Evolutionary conservation across 805 yeast genomes (phyloP).

Genomic region (Candida pseudofarinosa): DNA sequence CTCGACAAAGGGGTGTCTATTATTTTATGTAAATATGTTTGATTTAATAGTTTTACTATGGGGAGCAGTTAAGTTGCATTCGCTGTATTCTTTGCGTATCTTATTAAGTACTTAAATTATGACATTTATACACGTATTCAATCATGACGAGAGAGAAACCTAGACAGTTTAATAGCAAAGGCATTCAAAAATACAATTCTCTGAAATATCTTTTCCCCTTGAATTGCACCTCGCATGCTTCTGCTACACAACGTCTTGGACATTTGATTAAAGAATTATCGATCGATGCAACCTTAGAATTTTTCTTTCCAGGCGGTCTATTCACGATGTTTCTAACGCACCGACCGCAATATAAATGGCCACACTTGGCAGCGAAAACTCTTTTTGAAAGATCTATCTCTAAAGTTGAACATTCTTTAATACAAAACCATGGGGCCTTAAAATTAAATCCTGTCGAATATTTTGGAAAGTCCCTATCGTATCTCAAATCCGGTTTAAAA

Average conservation of each 20-base stretch:
- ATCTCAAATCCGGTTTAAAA: conserved; percentile 33
- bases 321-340: conserved; percentile 68
- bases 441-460: conserved; percentile 25
- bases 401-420: conserved; percentile 42
- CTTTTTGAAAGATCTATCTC: conserved; percentile 63
- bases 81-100: too few relatives aligned
- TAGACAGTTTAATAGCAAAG: too few relatives aligned
- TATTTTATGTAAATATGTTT: not conserved
- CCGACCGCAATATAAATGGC: conserved; percentile 83
- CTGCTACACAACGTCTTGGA: conserved; percentile 56
- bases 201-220: conserved; percentile 46
- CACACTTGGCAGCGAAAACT: conserved; percentile 66
- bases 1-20: not conserved
- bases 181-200: conserved; percentile 44
- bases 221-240: conserved; percentile 42
- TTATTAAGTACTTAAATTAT: too few relatives aligned
- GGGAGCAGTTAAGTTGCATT: too few relatives aligned
- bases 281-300: conserved; percentile 17
- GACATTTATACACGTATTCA: too few relatives aligned
- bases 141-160: too few relatives aligned
- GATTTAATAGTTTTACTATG: not conserved
- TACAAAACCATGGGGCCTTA: conserved; percentile 67
- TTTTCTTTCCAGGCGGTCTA: conserved; percentile 24
- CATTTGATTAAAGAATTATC: conserved; percentile 42
- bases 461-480: conserved; percentile 22